Evolutionary conservation across 805 yeast genomes (phyloP).

Genomic region (Candida easanensis): DNA sequence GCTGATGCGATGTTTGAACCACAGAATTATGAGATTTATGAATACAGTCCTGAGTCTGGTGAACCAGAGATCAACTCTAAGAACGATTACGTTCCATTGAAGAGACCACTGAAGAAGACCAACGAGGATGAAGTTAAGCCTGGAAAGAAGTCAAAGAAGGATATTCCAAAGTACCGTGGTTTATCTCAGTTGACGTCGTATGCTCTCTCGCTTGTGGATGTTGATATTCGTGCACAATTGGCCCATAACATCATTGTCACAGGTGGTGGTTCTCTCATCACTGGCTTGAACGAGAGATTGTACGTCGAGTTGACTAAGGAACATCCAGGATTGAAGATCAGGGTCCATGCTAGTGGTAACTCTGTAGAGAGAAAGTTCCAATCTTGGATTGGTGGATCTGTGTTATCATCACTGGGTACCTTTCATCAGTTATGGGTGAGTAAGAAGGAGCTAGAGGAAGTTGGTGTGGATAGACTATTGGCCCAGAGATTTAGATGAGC

Average conservation of each 20-base stretch:
- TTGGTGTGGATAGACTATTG: constrained; percentile 77
- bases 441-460: constrained; percentile 81
- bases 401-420: constrained; percentile 83
- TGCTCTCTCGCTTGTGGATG: constrained; percentile 60
- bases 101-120: constrained; percentile 45
- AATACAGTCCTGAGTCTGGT: constrained; percentile 48
- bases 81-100: constrained; percentile 73
- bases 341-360: constrained; percentile 81
- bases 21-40: constrained; percentile 37
- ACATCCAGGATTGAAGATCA: constrained; percentile 82
- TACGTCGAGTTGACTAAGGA: constrained; percentile 63
- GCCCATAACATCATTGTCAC: constrained; percentile 88
- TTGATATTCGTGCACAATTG: constrained; percentile 77
- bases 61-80: constrained; percentile 39
- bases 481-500: constrained; percentile 75
- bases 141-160: constrained; percentile 29
- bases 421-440: constrained; percentile 96
- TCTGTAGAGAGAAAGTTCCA: constrained; percentile 74
- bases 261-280: constrained; percentile 78
- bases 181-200: constrained; percentile 59
- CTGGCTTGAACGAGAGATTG: constrained; percentile 77
- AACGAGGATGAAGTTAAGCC: constrained; percentile 30
- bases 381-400: constrained; percentile 92
- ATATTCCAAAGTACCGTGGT: constrained; percentile 36
- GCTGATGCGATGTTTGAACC: constrained; percentile 79